Evolutionary conservation across 805 yeast genomes (phyloP).

Genomic region (Deakozyma indianensis): DNA sequence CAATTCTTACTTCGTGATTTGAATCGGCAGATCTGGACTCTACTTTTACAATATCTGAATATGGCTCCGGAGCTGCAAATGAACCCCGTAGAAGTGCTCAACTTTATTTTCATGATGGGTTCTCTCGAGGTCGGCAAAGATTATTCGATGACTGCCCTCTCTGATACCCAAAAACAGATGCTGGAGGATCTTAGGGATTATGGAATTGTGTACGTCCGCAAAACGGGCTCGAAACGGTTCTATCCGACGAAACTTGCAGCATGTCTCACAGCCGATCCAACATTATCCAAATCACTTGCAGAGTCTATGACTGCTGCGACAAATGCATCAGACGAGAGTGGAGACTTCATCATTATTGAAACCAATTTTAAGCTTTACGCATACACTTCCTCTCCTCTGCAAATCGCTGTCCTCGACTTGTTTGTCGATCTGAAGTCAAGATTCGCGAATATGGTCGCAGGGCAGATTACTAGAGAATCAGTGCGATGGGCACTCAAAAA

Average conservation of each 20-base stretch:
- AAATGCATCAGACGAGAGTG: constrained; percentile 15
- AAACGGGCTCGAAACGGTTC: constrained; percentile 44
- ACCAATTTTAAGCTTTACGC: constrained; percentile 90
- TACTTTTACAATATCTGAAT: constrained; percentile 73
- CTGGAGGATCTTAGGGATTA: constrained; percentile 81
- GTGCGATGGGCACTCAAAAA: constrained; percentile 67
- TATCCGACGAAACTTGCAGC: constrained; percentile 89
- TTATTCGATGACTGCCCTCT: constrained; percentile 54
- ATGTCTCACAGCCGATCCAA: constrained; percentile 72
- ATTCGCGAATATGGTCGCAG: constrained; percentile 85
- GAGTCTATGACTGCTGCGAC: constrained; percentile 59
- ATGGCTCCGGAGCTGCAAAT: constrained; percentile 71
- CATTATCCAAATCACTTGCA: constrained; percentile 57
- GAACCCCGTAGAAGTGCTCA: constrained; percentile 93
- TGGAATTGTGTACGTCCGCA: constrained; percentile 63
- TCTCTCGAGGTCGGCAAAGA: constrained; percentile 84
- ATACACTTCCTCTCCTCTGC: constrained; percentile 85
- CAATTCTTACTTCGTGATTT: constrained; percentile 88
- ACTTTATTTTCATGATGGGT: constrained; percentile 87
- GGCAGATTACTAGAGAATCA: constrained; percentile 85
- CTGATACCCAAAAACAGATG: constrained; percentile 74
- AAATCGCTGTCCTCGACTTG: constrained; percentile 79
- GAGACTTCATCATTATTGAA: constrained; percentile 74
- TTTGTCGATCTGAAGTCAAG: constrained; percentile 78
- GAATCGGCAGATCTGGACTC: constrained; percentile 89